Conservation (phyloP, 169 alveolate genomes). For the Eimeria tenella region DNA sequence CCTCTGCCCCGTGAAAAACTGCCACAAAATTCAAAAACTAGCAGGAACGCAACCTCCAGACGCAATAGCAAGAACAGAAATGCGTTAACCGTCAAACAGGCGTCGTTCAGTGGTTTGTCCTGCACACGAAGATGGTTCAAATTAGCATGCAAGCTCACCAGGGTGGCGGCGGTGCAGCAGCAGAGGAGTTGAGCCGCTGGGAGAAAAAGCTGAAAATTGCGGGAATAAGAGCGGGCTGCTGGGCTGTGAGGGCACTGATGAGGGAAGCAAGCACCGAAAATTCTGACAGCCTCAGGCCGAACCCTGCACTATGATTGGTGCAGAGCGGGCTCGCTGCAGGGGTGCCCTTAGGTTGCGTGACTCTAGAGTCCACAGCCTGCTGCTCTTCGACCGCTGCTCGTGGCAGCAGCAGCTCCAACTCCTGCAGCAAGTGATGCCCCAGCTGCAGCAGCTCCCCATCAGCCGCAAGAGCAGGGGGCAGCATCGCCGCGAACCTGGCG, state of each 20-base stretch:
- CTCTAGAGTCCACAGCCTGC: not conserved
- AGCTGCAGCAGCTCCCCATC: conserved; percentile 40
- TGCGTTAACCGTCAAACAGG: too few relatives aligned
- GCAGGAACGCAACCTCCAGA: not conserved
- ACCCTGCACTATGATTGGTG: not conserved
- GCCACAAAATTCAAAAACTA: too few relatives aligned
- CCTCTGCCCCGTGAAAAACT: too few relatives aligned
- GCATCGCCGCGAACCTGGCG: not conserved
- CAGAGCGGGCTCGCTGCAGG: not conserved
- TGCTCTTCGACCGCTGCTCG: conserved; percentile 11
- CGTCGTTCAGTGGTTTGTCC: too few relatives aligned
- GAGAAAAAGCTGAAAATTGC: not conserved
- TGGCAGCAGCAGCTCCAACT: conserved; percentile 11
- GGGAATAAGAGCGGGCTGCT: conserved; percentile 8
- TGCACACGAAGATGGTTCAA: not conserved
- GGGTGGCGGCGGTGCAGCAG: conserved; percentile 24
- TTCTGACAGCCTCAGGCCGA: conserved; percentile 9
- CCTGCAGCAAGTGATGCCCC: conserved; percentile 27
- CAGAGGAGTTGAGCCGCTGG: not conserved
- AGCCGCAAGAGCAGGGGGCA: conserved; percentile 37
- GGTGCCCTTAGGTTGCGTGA: not conserved
- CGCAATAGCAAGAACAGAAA: not conserved
- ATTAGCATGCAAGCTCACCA: not conserved
- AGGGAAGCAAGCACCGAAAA: not conserved
- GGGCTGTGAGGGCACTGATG: conserved; percentile 28